Percentiles rank a stretch among this genome's conserved stretches.
Evolutionary conservation across 805 yeast species (phyloP).

Genomic region (Priceomyces haplophilus): DNA sequence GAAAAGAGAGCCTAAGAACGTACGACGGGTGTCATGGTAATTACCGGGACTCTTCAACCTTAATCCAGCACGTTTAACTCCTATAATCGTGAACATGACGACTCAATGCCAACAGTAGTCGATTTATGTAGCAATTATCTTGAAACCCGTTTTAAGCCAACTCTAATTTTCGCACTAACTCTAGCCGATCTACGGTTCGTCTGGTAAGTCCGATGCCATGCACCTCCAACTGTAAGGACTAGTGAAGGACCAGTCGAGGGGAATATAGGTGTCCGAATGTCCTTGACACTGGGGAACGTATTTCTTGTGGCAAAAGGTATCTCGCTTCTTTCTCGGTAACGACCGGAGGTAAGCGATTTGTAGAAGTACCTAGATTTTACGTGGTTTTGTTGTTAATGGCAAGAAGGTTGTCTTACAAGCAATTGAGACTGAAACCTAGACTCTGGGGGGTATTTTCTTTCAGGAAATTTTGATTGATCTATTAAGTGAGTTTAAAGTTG

Average conservation of each 20-base stretch:
- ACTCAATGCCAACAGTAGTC: neutral
- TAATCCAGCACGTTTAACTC: neutral
- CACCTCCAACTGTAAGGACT: neutral
- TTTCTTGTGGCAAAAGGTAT: neutral
- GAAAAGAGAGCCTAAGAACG: constrained; percentile 4
- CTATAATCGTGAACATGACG: neutral
- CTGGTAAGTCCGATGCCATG: neutral
- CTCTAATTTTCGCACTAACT: neutral
- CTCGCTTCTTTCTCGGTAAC: neutral
- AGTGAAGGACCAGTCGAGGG: neutral
- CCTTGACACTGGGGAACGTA: neutral
- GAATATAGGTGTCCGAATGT: neutral
- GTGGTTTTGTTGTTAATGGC: too few species aligned
- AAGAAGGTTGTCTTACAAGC: too few species aligned
- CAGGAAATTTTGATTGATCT: neutral
- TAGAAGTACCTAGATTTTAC: too few species aligned
- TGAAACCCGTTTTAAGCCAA: neutral
- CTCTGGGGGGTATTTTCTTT: neutral
- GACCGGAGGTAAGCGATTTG: neutral
- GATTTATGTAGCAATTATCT: neutral
- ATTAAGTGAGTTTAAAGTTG: neutral
- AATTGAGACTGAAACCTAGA: too few species aligned
- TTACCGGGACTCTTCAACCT: neutral
- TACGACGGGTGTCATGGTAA: neutral
- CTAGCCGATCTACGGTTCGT: neutral